Evolutionary conservation across 73 alveolate species (phyloP), one percentile per base, ranked within the genome.

Genomic region (Tetrahymena elliotti): DNA sequence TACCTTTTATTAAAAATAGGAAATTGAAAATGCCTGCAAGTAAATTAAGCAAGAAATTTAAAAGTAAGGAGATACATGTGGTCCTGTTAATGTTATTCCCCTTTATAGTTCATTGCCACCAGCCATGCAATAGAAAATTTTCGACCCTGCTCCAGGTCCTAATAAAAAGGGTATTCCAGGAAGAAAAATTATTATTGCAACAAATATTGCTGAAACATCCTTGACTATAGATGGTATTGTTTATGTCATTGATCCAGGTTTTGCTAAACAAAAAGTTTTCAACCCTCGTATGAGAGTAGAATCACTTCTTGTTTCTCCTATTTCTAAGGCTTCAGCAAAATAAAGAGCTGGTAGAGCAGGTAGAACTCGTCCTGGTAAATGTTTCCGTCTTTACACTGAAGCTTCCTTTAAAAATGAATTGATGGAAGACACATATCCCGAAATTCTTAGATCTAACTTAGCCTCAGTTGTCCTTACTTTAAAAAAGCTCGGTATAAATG

Each of bases 261-360:
- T 99, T 94, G 98, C 99, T 11, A 99, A 99, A 94, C 98, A 98
- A 93, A 99, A 99, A 97, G 99, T 99, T 93, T 99, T 98, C 98
- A 99, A 99, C 94, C 99, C 99, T 9, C 96, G 99, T 97, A 97
- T 99, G 33, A 98, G 99, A 95, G 99, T 99, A 83, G 99, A 99
- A 97, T 96, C 99, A 16, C 97, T 99, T 33, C 97, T 99, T 94
- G 99, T 99, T 12, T 96, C 99, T 83, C 99, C 99, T 1, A 99
- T 99, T 94, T 98, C 99, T 82, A 98, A 99, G 97, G 99, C 99
- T 35, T 97, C 98, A 93, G 99, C 99, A 1, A 98, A 98, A 95
- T 99, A 99, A 96, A 97, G 99, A 97, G 99, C 99, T n/a, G 99
- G 99, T 38, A 97, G 99, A 94, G 99, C 99, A 10, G 99, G 99